A percentile compares a stretch with the other conserved stretches of the same genome.
Conservation (phyloP, 768 basidiomycete genomes). For the Agrocybe praecox region DNA sequence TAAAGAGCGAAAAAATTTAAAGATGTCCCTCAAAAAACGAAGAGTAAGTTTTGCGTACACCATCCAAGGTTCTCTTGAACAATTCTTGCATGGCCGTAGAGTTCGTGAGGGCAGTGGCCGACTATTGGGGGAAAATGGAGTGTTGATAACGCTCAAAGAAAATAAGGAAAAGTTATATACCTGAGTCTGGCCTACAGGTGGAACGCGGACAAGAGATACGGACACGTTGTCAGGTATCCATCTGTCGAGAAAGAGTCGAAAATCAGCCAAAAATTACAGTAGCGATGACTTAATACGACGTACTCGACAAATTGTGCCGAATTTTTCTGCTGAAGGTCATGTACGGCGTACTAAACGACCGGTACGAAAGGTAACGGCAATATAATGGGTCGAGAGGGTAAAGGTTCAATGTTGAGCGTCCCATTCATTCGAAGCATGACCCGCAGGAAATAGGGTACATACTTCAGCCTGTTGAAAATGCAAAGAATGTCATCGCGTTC, state of each 20-base stretch:
- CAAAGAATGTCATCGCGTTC: conserved; percentile 38
- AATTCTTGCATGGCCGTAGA: conserved; percentile 86
- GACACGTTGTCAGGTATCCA: conserved; percentile 95
- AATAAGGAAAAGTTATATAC: conserved; percentile 33
- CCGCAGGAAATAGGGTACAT: conserved; percentile 27
- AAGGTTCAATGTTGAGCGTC: conserved; percentile 18
- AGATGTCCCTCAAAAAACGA: not conserved
- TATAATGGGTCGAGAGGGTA: not conserved
- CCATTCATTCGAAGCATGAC: conserved; percentile 18
- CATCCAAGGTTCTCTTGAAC: conserved; percentile 71
- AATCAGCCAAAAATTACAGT: not conserved
- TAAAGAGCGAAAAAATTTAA: conserved; percentile 25
- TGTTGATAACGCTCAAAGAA: conserved; percentile 3
- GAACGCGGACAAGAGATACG: conserved; percentile 79
- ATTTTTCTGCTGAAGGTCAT: conserved; percentile 75
- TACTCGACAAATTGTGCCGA: conserved; percentile 82
- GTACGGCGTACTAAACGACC: conserved; percentile 59
- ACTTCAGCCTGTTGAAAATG: conserved; percentile 49
- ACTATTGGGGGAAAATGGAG: conserved; percentile 34
- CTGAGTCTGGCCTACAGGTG: conserved; percentile 78
- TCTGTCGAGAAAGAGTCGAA: conserved; percentile 32
- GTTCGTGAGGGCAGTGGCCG: conserved; percentile 73
- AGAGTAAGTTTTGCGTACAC: conserved; percentile 38
- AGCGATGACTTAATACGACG: conserved; percentile 21
- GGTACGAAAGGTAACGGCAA: conserved; percentile 1